Evolutionary conservation across 1,139 yeast genomes (phyloP), one percentile per base, ranked within the genome.

Genomic region (Hemisphaericaspora lyxosophila): DNA sequence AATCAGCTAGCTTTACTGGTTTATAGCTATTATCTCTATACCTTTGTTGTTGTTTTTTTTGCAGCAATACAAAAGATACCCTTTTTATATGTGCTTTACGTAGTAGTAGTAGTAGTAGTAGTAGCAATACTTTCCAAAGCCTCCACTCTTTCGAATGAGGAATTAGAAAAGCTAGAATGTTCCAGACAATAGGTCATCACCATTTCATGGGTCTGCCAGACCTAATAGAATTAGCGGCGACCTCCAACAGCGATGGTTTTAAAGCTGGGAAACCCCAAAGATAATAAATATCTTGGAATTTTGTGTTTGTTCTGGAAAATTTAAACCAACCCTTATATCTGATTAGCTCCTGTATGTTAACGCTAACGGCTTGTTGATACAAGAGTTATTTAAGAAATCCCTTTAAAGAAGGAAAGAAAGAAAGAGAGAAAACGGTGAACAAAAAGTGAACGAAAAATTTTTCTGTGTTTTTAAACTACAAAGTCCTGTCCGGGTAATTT

Each of bases 191-290:
- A 86, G 95, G 95, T 70, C 76, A 70, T 70, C 76, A 70, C 76
- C 67, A 61, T 69, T 69, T 70, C 95, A 86, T 86, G 95, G 88
- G 80, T 82, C 89, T 60, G 79, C 82, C 72, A 45, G 57, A 49
- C 64, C 60, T 45, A 50, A 48, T 55, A 60, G 48, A 41, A 48
- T 60, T 54, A 66, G 68, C 71, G 79, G 87, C 86, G 80, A 82
- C 94, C 94, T 85, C 87, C 61, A 80, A 81, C 84, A 77, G 89
- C 95, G 86, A 86, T 86, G 95, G 95, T 86, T 71, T 71, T 71
- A 70, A 67, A 67, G 72, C 73, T 70, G 77, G 49, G 45, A 33
- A 29, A n/a, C 15, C 33, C 16, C 12, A 22, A 17, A 22, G 4
- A n/a, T 23, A 15, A n/a, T 22, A 11, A 22, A 15, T 9, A 11